phyloP scores from a whole-genome alignment of 345 rosid genomes.

The Melaleuca alternifolia region DNA sequence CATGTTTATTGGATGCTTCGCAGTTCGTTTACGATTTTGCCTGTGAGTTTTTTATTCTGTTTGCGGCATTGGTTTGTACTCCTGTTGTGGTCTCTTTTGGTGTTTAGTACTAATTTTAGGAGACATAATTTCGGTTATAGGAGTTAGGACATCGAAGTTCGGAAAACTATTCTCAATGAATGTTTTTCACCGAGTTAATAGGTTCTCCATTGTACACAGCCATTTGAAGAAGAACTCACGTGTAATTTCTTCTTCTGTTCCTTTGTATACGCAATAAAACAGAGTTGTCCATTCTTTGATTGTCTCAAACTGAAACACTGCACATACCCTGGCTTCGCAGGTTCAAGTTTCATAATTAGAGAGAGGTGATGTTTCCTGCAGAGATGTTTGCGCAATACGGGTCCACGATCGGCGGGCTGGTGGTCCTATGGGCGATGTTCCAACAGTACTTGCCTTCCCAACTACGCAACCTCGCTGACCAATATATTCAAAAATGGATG shows the following conservation, averaged over 20 bases:
- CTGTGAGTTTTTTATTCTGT: neutral
- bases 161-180: neutral
- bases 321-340: neutral
- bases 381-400: neutral
- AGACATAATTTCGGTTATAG: neutral
- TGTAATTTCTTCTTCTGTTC: neutral
- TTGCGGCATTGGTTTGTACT: neutral
- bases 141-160: neutral
- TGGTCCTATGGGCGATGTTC: neutral
- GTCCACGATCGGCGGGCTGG: neutral
- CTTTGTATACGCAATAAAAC: neutral
- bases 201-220: neutral
- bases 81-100: neutral
- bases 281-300: neutral
- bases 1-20: neutral
- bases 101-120: neutral
- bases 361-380: too few species aligned
- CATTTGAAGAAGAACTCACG: neutral
- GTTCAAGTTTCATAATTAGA: neutral
- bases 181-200: neutral
- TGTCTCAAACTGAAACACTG: neutral
- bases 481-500: neutral
- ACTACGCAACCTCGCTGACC: neutral
- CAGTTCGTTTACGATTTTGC: neutral
- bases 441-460: neutral